Conservation (phyloP, 768 basidiomycete species). For the Tricholoma terreum region DNA sequence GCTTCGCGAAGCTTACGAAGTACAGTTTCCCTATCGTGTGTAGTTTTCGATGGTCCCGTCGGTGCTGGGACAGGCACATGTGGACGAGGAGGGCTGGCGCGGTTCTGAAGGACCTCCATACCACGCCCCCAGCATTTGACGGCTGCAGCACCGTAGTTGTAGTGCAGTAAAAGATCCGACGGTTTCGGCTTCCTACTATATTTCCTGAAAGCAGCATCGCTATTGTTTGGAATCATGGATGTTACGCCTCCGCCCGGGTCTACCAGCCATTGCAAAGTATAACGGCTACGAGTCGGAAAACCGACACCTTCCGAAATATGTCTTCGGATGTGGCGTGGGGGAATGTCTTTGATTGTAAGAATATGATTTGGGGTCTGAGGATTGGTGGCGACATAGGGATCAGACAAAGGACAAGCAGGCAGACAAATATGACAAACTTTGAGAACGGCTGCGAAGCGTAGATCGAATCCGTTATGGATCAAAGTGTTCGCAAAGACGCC, state of each 20-base stretch:
- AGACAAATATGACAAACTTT: too few species aligned
- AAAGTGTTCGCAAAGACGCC: too few species aligned
- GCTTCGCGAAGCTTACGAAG: neutral
- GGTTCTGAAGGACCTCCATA: neutral
- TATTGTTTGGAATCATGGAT: neutral
- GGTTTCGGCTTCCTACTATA: neutral
- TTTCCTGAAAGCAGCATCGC: neutral
- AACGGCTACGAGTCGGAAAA: too few species aligned
- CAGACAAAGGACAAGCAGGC: too few species aligned
- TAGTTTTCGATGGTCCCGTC: neutral
- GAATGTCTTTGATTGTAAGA: too few species aligned
- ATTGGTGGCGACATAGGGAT: neutral
- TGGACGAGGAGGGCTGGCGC: neutral
- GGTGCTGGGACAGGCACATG: neutral
- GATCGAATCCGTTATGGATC: too few species aligned
- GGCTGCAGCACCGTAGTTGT: too few species aligned
- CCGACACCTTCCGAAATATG: neutral
- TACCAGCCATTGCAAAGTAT: neutral
- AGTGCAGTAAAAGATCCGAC: too few species aligned
- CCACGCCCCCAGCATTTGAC: neutral
- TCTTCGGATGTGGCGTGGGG: too few species aligned
- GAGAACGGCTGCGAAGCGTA: too few species aligned
- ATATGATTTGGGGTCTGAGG: too few species aligned
- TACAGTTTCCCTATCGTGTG: neutral
- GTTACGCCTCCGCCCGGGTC: neutral